Percentiles rank a stretch among this genome's conserved stretches.
phyloP scores from a whole-genome alignment of 345 rosid species.

The Acer saccharum region DNA sequence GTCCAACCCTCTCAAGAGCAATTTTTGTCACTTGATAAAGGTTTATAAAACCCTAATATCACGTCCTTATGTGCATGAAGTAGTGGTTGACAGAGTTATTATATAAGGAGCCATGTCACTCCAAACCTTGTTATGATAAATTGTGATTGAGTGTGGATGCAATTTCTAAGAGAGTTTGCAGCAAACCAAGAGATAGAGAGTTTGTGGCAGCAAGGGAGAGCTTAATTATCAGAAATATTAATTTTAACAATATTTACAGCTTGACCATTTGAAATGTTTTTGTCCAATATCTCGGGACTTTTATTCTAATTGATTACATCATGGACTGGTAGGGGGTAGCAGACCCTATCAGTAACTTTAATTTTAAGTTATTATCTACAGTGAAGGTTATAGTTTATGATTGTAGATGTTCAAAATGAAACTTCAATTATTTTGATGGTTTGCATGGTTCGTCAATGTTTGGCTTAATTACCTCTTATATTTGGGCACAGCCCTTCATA shows the following conservation, averaged over 20 bases:
- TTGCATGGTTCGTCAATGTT: neutral
- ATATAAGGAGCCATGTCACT: neutral
- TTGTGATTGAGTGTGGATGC: neutral
- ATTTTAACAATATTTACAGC: too few relatives aligned
- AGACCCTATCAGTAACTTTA: neutral
- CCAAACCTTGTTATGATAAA: neutral
- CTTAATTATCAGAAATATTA: too few relatives aligned
- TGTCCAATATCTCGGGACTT: neutral
- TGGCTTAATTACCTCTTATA: conserved; percentile 2
- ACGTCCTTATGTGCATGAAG: neutral
- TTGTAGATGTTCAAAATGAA: neutral
- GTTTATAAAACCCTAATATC: too few relatives aligned
- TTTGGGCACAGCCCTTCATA: conserved; percentile 71
- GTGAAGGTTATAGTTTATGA: neutral
- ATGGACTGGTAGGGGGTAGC: neutral
- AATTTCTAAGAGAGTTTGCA: too few relatives aligned
- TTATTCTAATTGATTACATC: too few relatives aligned
- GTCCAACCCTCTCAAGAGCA: neutral
- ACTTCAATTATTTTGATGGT: neutral
- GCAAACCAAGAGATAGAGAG: too few relatives aligned
- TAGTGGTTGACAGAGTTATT: neutral
- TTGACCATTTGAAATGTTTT: too few relatives aligned
- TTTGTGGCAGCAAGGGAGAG: too few relatives aligned
- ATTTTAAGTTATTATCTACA: neutral
- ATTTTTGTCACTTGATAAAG: too few relatives aligned